Conservation (phyloP, 768 basidiomycete genomes). For the Boletus rubropictus region DNA sequence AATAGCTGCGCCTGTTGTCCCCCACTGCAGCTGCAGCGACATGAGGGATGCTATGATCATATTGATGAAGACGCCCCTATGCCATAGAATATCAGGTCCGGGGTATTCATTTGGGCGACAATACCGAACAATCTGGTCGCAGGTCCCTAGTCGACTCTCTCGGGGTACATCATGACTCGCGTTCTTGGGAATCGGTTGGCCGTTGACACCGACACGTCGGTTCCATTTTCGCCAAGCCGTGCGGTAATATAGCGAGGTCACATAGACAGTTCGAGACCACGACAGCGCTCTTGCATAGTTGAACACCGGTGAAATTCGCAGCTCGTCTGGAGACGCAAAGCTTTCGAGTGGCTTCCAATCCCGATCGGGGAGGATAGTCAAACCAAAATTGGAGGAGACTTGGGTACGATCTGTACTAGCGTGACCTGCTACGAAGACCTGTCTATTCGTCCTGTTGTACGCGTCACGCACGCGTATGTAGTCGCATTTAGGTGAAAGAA, state of each 20-base stretch:
- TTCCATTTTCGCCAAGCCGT: slow-evolving; percentile 11
- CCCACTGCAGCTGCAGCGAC: slow-evolving; percentile 31
- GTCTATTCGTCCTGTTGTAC: slow-evolving; percentile 8
- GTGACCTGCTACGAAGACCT: neutral
- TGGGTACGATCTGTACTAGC: neutral
- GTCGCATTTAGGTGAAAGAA: slow-evolving; percentile 38
- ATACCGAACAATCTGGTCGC: slow-evolving; percentile 17
- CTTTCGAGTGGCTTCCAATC: neutral
- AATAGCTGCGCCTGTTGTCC: slow-evolving; percentile 26
- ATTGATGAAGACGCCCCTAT: slow-evolving; percentile 20
- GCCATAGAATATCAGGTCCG: slow-evolving; percentile 11
- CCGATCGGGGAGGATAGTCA: slow-evolving; percentile 13
- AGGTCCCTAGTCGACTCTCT: slow-evolving; percentile 16
- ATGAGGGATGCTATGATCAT: slow-evolving; percentile 29
- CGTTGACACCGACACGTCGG: slow-evolving; percentile 2
- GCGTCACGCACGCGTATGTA: slow-evolving; percentile 23
- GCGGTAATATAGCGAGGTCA: slow-evolving; percentile 14
- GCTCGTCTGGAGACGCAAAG: slow-evolving; percentile 21
- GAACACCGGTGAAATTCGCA: slow-evolving; percentile 20
- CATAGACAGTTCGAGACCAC: slow-evolving; percentile 19
- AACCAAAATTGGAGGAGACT: slow-evolving; percentile 5
- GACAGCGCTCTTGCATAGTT: slow-evolving; percentile 21
- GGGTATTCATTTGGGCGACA: slow-evolving; percentile 11
- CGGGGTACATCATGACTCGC: slow-evolving; percentile 1
- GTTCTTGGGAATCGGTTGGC: neutral